Evolutionary conservation across 2,329 filamentous ascomycete species (phyloP).

Genomic region (Ophiocordyceps camponoti-saundersi): DNA sequence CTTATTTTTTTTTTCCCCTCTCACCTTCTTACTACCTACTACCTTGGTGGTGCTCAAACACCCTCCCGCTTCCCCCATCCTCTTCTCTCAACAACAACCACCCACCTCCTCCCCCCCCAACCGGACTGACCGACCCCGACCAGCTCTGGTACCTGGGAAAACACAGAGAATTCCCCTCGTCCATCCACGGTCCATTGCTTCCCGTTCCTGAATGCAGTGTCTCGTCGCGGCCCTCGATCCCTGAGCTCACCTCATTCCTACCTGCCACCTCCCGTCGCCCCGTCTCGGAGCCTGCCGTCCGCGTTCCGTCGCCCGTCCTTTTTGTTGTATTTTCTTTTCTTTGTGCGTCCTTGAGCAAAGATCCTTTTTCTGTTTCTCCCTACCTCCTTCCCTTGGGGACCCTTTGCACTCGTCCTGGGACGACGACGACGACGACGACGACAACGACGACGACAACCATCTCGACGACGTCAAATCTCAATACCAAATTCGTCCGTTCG

Average conservation of each 20-base stretch:
- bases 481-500: no score
- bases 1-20: neutral
- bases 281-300: neutral
- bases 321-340: neutral
- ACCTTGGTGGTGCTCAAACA: no score
- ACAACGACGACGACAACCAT: neutral
- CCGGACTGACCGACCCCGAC: neutral
- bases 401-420: neutral
- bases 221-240: neutral
- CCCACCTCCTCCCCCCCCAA: neutral
- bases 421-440: neutral
- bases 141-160: no score
- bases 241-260: neutral
- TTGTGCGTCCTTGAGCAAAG: neutral
- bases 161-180: neutral
- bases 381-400: no score
- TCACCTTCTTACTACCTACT: neutral
- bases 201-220: neutral
- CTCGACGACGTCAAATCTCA: no score
- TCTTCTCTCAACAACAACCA: neutral
- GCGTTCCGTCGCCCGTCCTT: neutral
- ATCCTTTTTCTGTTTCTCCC: neutral
- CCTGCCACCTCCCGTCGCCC: neutral
- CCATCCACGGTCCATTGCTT: neutral
- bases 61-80: neutral